Percentiles rank a stretch among this genome's conserved stretches.
These are phyloP conservation scores for Massarina eburnea DNA, from an alignment of 2,329 filamentous ascomycete genomes.

Conservation along the genomic window DNA sequence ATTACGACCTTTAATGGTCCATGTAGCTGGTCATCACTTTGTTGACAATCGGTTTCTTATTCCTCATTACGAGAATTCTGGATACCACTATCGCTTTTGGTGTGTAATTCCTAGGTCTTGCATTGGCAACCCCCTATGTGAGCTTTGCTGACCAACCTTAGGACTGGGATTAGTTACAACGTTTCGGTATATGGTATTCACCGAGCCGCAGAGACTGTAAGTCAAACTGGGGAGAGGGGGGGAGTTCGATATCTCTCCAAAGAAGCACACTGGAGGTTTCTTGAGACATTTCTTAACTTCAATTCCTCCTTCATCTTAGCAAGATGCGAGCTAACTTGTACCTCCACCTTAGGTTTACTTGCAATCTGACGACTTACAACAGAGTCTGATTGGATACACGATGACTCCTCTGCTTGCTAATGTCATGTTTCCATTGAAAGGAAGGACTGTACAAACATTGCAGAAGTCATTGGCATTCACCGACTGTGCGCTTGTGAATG, in stretches of 20 bases:
- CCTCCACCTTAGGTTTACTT: too few relatives aligned
- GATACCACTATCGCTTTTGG: slow-evolving; percentile 8
- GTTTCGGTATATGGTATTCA: slow-evolving; percentile 25
- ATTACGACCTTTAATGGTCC: slow-evolving; percentile 30
- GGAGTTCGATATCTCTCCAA: too few relatives aligned
- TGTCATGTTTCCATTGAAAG: slow-evolving; percentile 25
- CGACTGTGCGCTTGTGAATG: neutral
- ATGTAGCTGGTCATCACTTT: slow-evolving; percentile 14
- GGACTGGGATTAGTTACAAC: slow-evolving; percentile 23
- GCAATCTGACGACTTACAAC: slow-evolving; percentile 15
- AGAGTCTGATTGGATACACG: neutral
- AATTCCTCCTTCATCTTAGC: too few relatives aligned
- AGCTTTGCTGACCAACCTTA: too few relatives aligned
- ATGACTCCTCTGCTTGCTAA: slow-evolving; percentile 22
- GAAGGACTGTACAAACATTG: neutral
- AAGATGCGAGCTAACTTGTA: too few relatives aligned
- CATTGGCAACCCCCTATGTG: too few relatives aligned
- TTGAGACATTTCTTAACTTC: too few relatives aligned
- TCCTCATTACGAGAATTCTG: neutral
- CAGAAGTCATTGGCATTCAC: slow-evolving; percentile 10
- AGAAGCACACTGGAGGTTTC: too few relatives aligned
- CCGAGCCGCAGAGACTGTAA: slow-evolving; percentile 22
- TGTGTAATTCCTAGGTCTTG: too few relatives aligned
- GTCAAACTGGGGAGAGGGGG: too few relatives aligned
- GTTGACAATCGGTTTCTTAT: neutral